These are phyloP conservation scores for Tetrahymena borealis DNA, from an alignment of 73 alveolate species.

Conservation along the genomic window DNA sequence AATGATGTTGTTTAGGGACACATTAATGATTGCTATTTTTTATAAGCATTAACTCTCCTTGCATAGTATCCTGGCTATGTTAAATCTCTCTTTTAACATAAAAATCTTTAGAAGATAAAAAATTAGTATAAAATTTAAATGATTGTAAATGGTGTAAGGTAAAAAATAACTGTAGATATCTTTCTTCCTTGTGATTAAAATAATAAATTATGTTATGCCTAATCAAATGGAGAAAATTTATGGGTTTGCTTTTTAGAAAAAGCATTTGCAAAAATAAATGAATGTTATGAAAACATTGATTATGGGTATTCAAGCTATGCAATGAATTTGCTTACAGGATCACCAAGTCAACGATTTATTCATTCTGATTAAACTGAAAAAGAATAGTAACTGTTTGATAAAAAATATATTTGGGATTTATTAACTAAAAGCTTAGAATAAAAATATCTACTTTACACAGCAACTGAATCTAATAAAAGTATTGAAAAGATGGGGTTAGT, in stretches of 20 bases:
- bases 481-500: conserved; percentile 42
- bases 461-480: too few relatives aligned
- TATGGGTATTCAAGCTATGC: conserved; percentile 44
- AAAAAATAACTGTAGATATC: conserved; percentile 45
- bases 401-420: too few relatives aligned
- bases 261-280: conserved; percentile 57
- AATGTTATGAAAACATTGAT: conserved; percentile 41
- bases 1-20: conserved; percentile 49
- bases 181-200: conserved; percentile 36
- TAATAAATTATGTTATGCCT: conserved; percentile 38
- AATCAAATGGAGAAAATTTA: conserved; percentile 33
- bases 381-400: too few relatives aligned
- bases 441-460: conserved; percentile 38
- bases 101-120: not conserved
- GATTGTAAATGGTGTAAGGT: conserved; percentile 44
- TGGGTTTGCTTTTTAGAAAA: conserved; percentile 55
- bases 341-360: conserved; percentile 2
- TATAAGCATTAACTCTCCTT: conserved; percentile 47
- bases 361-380: conserved; percentile 12
- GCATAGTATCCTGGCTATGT: conserved; percentile 49
- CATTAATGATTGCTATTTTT: conserved; percentile 56
- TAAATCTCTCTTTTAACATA: not conserved
- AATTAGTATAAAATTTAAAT: conserved; percentile 17
- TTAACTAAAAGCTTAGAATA: conserved; percentile 33
- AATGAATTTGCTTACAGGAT: not conserved